phyloP scores from a whole-genome alignment of 139 green algal species.

The Penium margaritaceum region DNA sequence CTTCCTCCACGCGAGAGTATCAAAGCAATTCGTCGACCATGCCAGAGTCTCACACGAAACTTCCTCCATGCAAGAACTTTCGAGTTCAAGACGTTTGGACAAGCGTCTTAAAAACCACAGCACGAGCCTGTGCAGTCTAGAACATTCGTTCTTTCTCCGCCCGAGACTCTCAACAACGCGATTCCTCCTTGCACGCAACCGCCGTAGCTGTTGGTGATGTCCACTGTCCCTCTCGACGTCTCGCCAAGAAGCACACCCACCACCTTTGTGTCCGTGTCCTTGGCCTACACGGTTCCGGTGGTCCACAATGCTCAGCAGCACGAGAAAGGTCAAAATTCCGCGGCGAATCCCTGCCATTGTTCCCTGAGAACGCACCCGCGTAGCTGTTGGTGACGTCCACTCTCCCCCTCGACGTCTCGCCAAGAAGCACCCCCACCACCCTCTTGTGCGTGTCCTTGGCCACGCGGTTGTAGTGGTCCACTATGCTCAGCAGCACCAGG shows the following conservation, averaged over 20 bases:
- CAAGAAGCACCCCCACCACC: constrained; percentile 87
- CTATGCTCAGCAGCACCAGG: constrained; percentile 89
- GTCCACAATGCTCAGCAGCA: constrained; percentile 93
- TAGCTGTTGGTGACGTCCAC: constrained; percentile 96
- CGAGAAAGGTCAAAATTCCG: no score
- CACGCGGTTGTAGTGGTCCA: constrained; percentile 96
- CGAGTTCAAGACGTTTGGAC: no score
- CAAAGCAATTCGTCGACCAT: not conserved
- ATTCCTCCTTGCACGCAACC: not conserved
- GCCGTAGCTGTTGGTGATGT: constrained; percentile 96
- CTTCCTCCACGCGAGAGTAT: not conserved
- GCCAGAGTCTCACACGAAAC: not conserved
- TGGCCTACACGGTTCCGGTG: constrained; percentile 96
- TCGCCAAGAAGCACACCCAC: constrained; percentile 90
- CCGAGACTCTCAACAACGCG: not conserved
- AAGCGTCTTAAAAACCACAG: no score
- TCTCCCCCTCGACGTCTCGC: constrained; percentile 71
- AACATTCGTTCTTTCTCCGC: not conserved
- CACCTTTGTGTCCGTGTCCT: constrained; percentile 88
- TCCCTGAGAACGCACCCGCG: no score
- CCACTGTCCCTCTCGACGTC: constrained; percentile 68
- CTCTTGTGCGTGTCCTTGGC: constrained; percentile 91
- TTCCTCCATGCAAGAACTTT: constrained; percentile 2
- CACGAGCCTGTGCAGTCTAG: no score
- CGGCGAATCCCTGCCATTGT: no score